A percentile compares a stretch with the other conserved stretches of the same genome.
These are phyloP conservation scores for Piloderma croceum DNA, from an alignment of 768 basidiomycete species.

Conservation along the genomic window DNA sequence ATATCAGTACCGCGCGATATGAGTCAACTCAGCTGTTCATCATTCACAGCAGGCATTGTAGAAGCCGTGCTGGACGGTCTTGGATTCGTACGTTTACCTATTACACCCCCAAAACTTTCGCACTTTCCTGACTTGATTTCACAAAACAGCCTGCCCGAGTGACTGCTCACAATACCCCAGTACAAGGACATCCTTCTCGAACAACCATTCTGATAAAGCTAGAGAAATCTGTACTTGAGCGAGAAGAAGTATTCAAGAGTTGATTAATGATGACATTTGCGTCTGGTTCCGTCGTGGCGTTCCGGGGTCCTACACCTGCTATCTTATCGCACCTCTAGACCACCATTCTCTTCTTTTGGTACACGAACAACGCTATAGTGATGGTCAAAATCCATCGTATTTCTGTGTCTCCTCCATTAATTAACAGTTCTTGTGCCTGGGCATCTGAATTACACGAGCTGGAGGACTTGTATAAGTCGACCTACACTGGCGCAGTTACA, in stretches of 20 bases:
- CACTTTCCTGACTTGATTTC: constrained; percentile 7
- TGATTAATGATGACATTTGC: constrained; percentile 3
- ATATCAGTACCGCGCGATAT: constrained; percentile 94
- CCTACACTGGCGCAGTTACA: constrained; percentile 71
- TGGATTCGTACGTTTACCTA: constrained; percentile 70
- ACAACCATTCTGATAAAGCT: constrained; percentile 98
- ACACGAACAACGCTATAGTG: constrained; percentile 1
- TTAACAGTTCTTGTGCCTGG: constrained; percentile 82
- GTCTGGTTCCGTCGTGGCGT: neutral
- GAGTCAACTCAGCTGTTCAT: constrained; percentile 93
- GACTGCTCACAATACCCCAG: constrained; percentile 91
- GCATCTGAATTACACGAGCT: constrained; percentile 66
- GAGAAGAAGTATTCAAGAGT: constrained; percentile 87
- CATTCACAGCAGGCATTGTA: constrained; percentile 94
- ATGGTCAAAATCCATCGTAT: constrained; percentile 61
- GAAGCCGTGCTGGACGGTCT: constrained; percentile 94
- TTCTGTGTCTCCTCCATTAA: constrained; percentile 53
- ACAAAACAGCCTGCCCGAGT: constrained; percentile 82
- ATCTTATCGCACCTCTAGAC: constrained; percentile 5
- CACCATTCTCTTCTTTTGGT: neutral
- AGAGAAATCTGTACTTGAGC: constrained; percentile 86
- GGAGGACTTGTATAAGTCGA: constrained; percentile 55
- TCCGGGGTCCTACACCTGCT: too few relatives aligned
- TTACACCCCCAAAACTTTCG: constrained; percentile 1
- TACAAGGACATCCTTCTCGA: constrained; percentile 68